Evolutionary conservation across 1,139 yeast genomes (phyloP), one percentile per base, ranked within the genome.

Genomic region (Suhomyces wounanorum): DNA sequence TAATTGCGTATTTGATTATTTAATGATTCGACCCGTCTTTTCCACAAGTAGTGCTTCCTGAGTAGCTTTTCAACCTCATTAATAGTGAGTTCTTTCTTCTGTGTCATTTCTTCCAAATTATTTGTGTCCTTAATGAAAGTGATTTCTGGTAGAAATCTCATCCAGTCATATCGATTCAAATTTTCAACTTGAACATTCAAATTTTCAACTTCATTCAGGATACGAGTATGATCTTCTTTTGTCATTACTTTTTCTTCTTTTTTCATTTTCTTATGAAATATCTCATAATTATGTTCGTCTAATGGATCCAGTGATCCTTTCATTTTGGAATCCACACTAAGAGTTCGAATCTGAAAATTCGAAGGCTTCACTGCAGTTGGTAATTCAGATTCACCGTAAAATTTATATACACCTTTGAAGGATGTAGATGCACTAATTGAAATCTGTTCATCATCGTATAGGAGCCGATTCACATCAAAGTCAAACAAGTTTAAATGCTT

Each of bases 211-310:
- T 84, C 89, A 18, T 72, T 65, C 47, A 73, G 65, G 18, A 81
- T 73, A 52, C 77, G 72, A 48, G 73, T 75, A 6, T 82, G 66
- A 59, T 88, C 96, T 21, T 78, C 72, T 53, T 79, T 79, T 36
- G 81, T 75, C 81, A 85, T 82, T 39, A 81, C 75, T 49, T 77
- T 77, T 62, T 88, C 96, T 52, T 84, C 87, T 49, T 83, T 81
- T 54, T 79, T 81, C 88, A 86, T 84, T 43, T 78, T 72, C 42
- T 78, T 74, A 62, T 87, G 92, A 59, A 83, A 85, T 0, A 70
- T 59, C 1, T 62, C 63, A 59, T 77, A 87, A 1, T 69, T 43
- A 0, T 67, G 68, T 52, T 84, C 87, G 0, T 65, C 57, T 16
- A 87, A 66, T 0, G 73, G 71, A 55, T 84, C 87, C 42, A 48